These are phyloP conservation scores for Arthrobotrys iridis DNA, from an alignment of 2,329 filamentous ascomycete species.

Conservation along the genomic window DNA sequence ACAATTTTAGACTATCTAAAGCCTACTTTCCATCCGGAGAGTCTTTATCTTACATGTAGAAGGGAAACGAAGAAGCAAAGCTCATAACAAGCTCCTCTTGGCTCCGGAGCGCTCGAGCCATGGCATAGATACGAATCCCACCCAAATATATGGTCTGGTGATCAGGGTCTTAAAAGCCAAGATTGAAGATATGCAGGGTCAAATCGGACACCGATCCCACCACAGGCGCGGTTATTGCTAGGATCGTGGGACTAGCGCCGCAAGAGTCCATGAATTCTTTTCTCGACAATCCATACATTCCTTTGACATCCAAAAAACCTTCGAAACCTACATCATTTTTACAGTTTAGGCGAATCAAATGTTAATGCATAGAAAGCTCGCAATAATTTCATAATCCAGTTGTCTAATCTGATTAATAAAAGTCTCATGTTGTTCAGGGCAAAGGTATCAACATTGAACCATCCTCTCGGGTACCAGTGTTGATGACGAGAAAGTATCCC, in stretches of 20 bases:
- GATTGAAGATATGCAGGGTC: not conserved
- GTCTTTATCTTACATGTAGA: slow-evolving; percentile 15
- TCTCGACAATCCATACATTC: not conserved
- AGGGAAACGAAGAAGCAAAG: not conserved
- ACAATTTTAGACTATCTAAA: too few species aligned
- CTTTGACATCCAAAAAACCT: not conserved
- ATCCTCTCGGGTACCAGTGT: too few species aligned
- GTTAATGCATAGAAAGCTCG: not conserved
- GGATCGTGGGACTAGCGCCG: not conserved
- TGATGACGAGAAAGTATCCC: slow-evolving; percentile 11
- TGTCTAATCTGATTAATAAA: slow-evolving; percentile 40
- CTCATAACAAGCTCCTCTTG: not conserved
- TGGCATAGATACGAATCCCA: not conserved
- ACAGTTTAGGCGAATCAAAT: not conserved
- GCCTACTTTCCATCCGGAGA: too few species aligned
- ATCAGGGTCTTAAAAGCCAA: slow-evolving; percentile 5
- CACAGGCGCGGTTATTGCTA: slow-evolving; percentile 1
- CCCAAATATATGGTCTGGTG: not conserved
- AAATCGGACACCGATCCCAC: not conserved
- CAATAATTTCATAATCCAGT: not conserved
- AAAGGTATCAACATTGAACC: not conserved
- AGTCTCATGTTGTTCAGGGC: slow-evolving; percentile 2
- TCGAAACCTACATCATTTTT: not conserved
- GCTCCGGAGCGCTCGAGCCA: slow-evolving; percentile 1
- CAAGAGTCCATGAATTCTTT: not conserved